Conservation (phyloP, 2,329 filamentous ascomycete genomes). For the Colletotrichum liaoningense region DNA sequence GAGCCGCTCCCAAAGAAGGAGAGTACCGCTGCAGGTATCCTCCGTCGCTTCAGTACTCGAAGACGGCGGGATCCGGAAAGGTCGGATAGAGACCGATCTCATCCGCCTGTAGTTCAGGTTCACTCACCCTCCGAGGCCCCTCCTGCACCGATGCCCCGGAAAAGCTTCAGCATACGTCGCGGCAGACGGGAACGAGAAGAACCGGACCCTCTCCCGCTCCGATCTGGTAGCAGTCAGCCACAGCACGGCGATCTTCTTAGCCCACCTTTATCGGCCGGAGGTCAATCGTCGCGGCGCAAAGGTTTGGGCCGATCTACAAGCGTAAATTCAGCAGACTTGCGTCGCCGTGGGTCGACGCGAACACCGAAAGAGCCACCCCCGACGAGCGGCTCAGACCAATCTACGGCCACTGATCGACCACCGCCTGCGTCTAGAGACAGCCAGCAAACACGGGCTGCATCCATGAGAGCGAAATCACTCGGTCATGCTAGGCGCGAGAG, state of each 20-base stretch:
- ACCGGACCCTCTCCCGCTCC: constrained; percentile 57
- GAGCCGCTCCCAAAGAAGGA: constrained; percentile 82
- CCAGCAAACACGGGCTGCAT: constrained; percentile 67
- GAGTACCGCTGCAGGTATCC: constrained; percentile 83
- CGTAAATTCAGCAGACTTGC: constrained; percentile 88
- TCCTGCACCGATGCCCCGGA: constrained; percentile 69
- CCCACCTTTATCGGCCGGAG: constrained; percentile 74
- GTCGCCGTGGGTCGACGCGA: constrained; percentile 66
- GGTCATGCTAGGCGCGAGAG: constrained; percentile 91
- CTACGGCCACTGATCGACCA: constrained; percentile 66
- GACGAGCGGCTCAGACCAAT: constrained; percentile 85
- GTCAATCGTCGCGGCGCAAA: constrained; percentile 69
- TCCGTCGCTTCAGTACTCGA: constrained; percentile 92
- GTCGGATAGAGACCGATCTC: constrained; percentile 72
- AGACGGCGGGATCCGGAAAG: constrained; percentile 76
- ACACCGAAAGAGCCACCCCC: constrained; percentile 73
- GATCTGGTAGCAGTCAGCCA: constrained; percentile 72
- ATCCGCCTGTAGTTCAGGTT: constrained; percentile 81
- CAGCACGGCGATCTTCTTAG: constrained; percentile 84
- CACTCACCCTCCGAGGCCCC: constrained; percentile 78
- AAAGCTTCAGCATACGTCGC: constrained; percentile 87
- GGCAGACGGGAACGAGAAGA: constrained; percentile 67
- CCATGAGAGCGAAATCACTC: constrained; percentile 84
- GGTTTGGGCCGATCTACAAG: constrained; percentile 88
- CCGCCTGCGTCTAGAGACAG: constrained; percentile 63